phyloP scores from a whole-genome alignment of 768 basidiomycete species.

The Panellus pusillus region DNA sequence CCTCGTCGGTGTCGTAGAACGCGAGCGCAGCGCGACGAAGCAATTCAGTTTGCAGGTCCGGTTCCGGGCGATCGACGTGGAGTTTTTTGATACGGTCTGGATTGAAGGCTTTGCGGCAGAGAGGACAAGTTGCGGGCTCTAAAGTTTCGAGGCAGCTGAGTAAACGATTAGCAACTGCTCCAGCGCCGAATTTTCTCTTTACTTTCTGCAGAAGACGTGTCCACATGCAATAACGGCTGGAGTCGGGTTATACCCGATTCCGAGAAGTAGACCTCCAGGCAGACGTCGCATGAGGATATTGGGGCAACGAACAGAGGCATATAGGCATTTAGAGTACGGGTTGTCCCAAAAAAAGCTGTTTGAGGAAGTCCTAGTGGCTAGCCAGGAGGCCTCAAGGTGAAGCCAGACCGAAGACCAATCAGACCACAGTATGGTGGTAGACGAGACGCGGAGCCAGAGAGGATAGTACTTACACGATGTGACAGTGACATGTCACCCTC shows the following conservation, averaged over 20 bases:
- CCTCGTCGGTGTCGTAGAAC: conserved; percentile 41
- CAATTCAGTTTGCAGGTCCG: conserved; percentile 38
- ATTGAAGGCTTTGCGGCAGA: conserved; percentile 63
- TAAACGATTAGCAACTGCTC: conserved; percentile 1
- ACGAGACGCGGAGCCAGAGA: no score
- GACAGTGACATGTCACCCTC: no score
- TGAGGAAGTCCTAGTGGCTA: no score
- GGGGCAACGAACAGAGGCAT: conserved; percentile 58
- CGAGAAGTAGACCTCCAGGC: conserved; percentile 60
- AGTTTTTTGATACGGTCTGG: conserved; percentile 62
- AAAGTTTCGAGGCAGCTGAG: conserved; percentile 56
- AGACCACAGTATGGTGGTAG: no score
- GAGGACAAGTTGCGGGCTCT: conserved; percentile 56
- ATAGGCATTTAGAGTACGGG: neutral
- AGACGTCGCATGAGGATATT: conserved; percentile 70
- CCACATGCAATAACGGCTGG: conserved; percentile 78
- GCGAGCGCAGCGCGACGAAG: conserved; percentile 37
- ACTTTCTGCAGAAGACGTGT: conserved; percentile 73
- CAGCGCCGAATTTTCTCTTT: conserved; percentile 29
- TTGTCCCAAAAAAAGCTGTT: neutral
- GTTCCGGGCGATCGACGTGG: conserved; percentile 56
- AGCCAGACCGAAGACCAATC: no score
- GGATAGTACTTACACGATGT: no score
- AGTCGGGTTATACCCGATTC: conserved; percentile 46
- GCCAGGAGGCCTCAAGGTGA: no score